phyloP scores from a whole-genome alignment of 768 basidiomycete genomes.

The Cystobasidium tubakii region DNA sequence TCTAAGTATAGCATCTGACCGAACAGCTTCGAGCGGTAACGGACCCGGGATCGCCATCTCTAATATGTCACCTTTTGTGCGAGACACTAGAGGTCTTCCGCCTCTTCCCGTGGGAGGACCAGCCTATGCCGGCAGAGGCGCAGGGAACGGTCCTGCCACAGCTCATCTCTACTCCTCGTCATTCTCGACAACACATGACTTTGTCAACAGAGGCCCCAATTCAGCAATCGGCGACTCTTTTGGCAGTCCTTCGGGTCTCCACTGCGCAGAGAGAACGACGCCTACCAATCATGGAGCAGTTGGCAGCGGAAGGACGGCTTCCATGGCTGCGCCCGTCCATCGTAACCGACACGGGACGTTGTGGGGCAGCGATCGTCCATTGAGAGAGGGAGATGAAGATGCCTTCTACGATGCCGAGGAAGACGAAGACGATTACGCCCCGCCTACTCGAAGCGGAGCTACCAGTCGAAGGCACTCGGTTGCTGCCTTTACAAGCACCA shows the following conservation, averaged over 20 bases:
- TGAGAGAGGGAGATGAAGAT: slow-evolving; percentile 25
- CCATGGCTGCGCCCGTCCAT: neutral
- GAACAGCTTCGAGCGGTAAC: neutral
- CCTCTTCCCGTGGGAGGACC: neutral
- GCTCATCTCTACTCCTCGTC: slow-evolving; percentile 17
- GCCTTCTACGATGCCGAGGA: slow-evolving; percentile 40
- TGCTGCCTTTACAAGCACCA: slow-evolving; percentile 40
- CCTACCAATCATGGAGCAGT: slow-evolving; percentile 22
- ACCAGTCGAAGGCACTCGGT: slow-evolving; percentile 46
- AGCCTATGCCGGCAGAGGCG: neutral
- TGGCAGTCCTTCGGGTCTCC: neutral
- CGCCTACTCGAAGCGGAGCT: slow-evolving; percentile 45
- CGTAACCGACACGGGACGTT: neutral
- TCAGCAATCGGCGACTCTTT: neutral
- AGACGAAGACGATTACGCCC: slow-evolving; percentile 38
- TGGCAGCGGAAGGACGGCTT: slow-evolving; percentile 18
- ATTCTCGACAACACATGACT: neutral
- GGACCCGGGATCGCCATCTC: slow-evolving; percentile 10
- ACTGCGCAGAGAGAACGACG: neutral
- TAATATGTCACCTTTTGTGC: slow-evolving; percentile 32
- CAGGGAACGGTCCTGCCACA: slow-evolving; percentile 1
- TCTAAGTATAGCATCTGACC: slow-evolving; percentile 20
- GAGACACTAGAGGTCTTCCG: slow-evolving; percentile 15
- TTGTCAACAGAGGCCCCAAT: neutral
- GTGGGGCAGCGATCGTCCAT: slow-evolving; percentile 13